These are phyloP conservation scores for Cladosporium velox DNA, from an alignment of 2,329 filamentous ascomycete species.

Conservation along the genomic window DNA sequence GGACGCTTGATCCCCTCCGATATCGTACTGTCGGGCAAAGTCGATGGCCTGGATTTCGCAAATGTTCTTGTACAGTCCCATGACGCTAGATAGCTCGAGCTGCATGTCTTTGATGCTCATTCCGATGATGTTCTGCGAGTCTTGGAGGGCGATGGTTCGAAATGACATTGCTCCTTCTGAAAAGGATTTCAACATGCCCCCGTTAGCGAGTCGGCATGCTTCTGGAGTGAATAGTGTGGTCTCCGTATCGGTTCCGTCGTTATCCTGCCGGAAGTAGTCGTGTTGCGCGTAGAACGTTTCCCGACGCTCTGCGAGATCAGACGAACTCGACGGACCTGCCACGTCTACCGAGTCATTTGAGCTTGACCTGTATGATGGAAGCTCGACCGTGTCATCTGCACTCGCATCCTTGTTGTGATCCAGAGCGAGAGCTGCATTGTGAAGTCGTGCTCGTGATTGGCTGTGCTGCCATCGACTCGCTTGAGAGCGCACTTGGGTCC, in stretches of 20 bases:
- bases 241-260: neutral
- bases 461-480: slow-evolving; percentile 7
- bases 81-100: slow-evolving; percentile 12
- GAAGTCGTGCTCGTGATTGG: neutral
- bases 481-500: slow-evolving; percentile 15
- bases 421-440: neutral
- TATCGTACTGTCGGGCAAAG: neutral
- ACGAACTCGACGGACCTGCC: neutral
- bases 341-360: neutral
- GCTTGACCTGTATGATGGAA: neutral
- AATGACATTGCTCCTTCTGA: slow-evolving; percentile 11
- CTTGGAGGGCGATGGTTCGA: slow-evolving; percentile 6
- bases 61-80: slow-evolving; percentile 9
- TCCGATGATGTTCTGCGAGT: slow-evolving; percentile 3
- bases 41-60: slow-evolving; percentile 5
- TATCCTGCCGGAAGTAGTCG: neutral
- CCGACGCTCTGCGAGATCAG: neutral
- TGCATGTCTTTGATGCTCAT: neutral
- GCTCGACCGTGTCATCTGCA: neutral
- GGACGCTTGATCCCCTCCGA: neutral
- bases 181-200: neutral
- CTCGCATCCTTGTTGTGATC: neutral
- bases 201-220: neutral
- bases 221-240: neutral
- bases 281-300: neutral